phyloP scores from a whole-genome alignment of 75 land plant genomes.

The Cryptomeria japonica region DNA sequence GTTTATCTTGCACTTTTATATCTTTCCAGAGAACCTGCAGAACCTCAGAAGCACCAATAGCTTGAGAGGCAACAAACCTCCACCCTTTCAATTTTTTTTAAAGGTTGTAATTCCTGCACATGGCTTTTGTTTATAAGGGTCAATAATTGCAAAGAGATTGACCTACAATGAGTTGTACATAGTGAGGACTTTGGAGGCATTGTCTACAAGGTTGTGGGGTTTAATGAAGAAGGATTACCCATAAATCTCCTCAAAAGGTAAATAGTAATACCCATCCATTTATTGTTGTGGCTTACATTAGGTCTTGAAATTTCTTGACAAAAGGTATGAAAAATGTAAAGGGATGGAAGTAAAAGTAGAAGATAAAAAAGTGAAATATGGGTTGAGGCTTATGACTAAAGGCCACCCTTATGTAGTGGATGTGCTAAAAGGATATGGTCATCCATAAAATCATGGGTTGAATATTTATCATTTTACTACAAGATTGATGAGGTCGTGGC shows the following conservation, averaged over 20 bases:
- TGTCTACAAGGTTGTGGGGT: conserved; percentile 41
- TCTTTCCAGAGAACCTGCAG: no score
- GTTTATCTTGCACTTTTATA: no score
- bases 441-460: conserved; percentile 67
- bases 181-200: no score
- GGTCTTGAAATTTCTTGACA: neutral
- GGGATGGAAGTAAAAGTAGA: conserved; percentile 56
- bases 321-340: conserved; percentile 17
- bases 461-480: conserved; percentile 58
- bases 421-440: conserved; percentile 76
- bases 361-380: conserved; percentile 30
- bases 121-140: no score
- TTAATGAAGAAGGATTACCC: conserved; percentile 50
- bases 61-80: no score
- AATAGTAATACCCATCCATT: neutral
- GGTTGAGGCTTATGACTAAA: conserved; percentile 39
- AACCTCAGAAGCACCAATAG: no score
- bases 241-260: conserved; percentile 49
- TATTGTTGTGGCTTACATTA: no score
- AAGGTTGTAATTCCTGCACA: no score
- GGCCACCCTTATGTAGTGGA: conserved; percentile 84
- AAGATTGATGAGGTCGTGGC: conserved; percentile 25
- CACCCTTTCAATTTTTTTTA: no score
- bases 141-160: no score
- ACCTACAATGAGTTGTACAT: no score